Conservation (phyloP, 257 asterid genomes). For the Primulina huaijiensis region DNA sequence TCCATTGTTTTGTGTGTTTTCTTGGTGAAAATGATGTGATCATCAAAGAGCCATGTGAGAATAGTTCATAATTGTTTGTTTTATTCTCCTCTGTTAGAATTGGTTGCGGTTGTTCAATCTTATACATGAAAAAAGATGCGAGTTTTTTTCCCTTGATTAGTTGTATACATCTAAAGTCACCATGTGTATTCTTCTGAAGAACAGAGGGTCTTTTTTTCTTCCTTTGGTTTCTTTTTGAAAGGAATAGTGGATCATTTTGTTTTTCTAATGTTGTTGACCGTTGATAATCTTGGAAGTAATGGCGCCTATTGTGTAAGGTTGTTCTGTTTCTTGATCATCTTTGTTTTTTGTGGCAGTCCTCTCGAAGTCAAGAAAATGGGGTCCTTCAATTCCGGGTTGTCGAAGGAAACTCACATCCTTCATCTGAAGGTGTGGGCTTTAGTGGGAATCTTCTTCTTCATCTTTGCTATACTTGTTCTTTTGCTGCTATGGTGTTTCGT, state of each 20-base stretch:
- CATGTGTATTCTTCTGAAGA: background rate
- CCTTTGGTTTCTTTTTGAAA: too few species aligned
- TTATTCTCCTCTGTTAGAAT: background rate
- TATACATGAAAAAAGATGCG: background rate
- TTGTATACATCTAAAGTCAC: background rate
- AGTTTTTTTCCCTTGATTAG: background rate
- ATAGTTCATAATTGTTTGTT: background rate
- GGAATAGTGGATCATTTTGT: background rate
- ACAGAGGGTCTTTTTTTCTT: background rate
- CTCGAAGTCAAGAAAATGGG: conserved; percentile 39
- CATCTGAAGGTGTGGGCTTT: conserved; percentile 75
- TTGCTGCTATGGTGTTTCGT: conserved; percentile 49
- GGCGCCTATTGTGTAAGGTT: background rate
- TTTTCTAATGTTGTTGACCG: background rate
- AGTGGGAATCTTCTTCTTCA: conserved; percentile 50
- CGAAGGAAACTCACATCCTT: conserved; percentile 61
- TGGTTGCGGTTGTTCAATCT: background rate
- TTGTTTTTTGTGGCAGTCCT: conserved; percentile 32
- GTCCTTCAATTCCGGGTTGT: conserved; percentile 48
- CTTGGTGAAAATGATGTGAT: background rate
- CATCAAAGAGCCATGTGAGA: background rate
- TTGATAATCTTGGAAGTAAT: background rate
- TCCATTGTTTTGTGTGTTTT: background rate
- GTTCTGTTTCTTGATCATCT: background rate
- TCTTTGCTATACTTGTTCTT: conserved; percentile 43